Evolutionary conservation across 108 stramenopile genomes (phyloP).

Genomic region (Nitzschia putrida): DNA sequence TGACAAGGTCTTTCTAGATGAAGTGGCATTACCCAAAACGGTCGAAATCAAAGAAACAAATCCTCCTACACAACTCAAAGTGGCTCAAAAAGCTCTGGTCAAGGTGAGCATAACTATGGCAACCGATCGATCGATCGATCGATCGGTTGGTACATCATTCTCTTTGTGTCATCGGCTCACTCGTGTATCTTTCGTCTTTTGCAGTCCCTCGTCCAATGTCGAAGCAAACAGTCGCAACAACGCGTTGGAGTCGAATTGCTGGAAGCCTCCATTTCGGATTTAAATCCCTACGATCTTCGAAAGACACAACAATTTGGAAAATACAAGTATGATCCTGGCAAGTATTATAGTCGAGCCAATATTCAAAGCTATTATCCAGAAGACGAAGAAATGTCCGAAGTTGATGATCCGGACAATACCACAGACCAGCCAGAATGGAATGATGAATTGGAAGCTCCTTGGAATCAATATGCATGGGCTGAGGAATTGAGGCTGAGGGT

Average conservation of each 20-base stretch:
- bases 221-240: constrained; percentile 21
- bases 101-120: not conserved
- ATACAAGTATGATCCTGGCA: constrained; percentile 59
- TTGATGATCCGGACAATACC: constrained; percentile 29
- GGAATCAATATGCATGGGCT: constrained; percentile 90
- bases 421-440: constrained; percentile 31
- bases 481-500: constrained; percentile 76
- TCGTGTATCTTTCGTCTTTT: not conserved
- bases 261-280: constrained; percentile 63
- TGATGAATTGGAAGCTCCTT: constrained; percentile 70
- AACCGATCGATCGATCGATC: not conserved
- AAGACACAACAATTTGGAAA: constrained; percentile 65
- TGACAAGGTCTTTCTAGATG: constrained; percentile 48
- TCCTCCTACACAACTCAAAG: constrained; percentile 20
- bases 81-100: constrained; percentile 73
- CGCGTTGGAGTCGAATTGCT: constrained; percentile 73
- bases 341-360: constrained; percentile 35
- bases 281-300: constrained; percentile 76
- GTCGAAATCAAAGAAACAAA: constrained; percentile 12
- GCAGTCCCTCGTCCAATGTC: constrained; percentile 42
- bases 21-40: constrained; percentile 60
- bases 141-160: no score
- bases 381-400: constrained; percentile 27
- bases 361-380: constrained; percentile 9
- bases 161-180: not conserved